Conservation (phyloP, 108 stramenopile species). For the Fragilaria radians region DNA sequence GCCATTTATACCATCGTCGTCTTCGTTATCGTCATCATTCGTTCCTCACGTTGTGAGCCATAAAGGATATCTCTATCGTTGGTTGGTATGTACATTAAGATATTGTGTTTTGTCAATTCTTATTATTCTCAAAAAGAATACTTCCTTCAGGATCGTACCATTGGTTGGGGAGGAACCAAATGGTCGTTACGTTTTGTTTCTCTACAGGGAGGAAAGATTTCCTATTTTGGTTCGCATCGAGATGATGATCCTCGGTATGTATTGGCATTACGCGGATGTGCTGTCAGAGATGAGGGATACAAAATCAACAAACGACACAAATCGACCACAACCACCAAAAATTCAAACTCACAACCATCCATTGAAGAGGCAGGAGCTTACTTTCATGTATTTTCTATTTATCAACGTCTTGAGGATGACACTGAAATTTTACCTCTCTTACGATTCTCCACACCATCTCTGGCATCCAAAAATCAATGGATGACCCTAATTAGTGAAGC, state of each 20-base stretch:
- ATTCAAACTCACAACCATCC: constrained; percentile 9
- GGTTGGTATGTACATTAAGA: background rate
- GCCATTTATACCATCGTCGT: too few species aligned
- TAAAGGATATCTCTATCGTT: background rate
- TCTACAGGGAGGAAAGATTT: constrained; percentile 50
- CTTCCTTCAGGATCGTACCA: constrained; percentile 67
- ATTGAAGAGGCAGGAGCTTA: constrained; percentile 54
- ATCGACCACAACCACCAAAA: constrained; percentile 7
- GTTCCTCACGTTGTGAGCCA: background rate
- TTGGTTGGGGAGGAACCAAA: constrained; percentile 79
- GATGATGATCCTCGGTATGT: constrained; percentile 52
- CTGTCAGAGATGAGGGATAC: constrained; percentile 74
- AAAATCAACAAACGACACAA: constrained; percentile 49
- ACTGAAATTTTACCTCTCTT: constrained; percentile 59
- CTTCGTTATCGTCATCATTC: too few species aligned
- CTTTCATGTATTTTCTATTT: constrained; percentile 76
- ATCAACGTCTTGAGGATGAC: constrained; percentile 31
- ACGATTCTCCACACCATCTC: constrained; percentile 63
- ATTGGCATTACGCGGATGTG: constrained; percentile 65
- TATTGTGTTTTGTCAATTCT: background rate
- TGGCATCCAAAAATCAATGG: constrained; percentile 69
- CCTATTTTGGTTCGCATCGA: constrained; percentile 52
- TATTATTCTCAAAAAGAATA: too few species aligned
- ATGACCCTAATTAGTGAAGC: constrained; percentile 58
- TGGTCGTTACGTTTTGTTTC: constrained; percentile 68